Evolutionary conservation across 768 basidiomycete genomes (phyloP).

Genomic region (Psilocybe azurescens): DNA sequence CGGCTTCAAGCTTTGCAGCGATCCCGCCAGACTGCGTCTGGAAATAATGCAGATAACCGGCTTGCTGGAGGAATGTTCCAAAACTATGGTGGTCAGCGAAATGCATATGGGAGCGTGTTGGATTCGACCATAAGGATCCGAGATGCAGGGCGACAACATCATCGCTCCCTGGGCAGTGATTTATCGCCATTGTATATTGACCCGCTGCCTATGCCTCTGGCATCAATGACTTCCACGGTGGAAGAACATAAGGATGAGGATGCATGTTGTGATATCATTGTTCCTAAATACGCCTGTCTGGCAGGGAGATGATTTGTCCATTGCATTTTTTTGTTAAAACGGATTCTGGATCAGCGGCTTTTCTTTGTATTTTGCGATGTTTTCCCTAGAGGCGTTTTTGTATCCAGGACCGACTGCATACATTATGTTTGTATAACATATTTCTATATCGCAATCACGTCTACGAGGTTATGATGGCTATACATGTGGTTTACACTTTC

Average conservation of each 20-base stretch:
- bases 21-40: slow-evolving; percentile 19
- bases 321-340: slow-evolving; percentile 4
- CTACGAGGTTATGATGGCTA: too few species aligned
- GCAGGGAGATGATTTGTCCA: slow-evolving; percentile 43
- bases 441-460: too few species aligned
- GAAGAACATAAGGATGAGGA: slow-evolving; percentile 24
- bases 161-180: background rate
- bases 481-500: too few species aligned
- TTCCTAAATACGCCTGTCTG: slow-evolving; percentile 41
- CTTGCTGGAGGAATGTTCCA: slow-evolving; percentile 10
- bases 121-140: slow-evolving; percentile 28
- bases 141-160: slow-evolving; percentile 3
- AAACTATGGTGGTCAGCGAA: slow-evolving; percentile 18
- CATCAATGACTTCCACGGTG: slow-evolving; percentile 47
- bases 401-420: too few species aligned
- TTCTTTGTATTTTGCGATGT: too few species aligned
- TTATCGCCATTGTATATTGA: slow-evolving; percentile 34
- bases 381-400: too few species aligned
- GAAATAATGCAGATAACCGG: too few species aligned
- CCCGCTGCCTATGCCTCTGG: slow-evolving; percentile 63
- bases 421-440: too few species aligned
- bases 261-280: slow-evolving; percentile 26
- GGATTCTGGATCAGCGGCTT: background rate
- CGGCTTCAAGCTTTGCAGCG: slow-evolving; percentile 41
- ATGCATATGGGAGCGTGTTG: slow-evolving; percentile 27